Conservation (phyloP, 208 protist genomes). For the Leishmania tarentolae region DNA sequence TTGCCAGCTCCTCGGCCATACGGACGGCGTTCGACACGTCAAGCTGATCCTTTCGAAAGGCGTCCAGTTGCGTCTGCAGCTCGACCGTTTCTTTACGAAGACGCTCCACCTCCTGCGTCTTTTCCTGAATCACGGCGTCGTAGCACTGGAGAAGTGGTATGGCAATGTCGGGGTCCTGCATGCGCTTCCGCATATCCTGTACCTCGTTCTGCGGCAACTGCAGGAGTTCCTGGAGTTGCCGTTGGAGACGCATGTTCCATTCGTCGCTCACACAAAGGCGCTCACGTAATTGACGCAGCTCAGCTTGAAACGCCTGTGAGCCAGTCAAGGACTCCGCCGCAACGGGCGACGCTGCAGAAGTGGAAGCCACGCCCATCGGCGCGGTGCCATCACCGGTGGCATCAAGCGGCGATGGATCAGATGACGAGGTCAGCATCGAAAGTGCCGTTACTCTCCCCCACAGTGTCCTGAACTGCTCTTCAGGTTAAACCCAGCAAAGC, state of each 20-base stretch:
- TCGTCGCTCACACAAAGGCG: slow-evolving; percentile 75
- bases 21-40: slow-evolving; percentile 49
- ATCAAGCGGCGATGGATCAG: background rate
- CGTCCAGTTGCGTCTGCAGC: slow-evolving; percentile 32
- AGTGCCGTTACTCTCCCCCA: background rate
- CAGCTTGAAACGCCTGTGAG: slow-evolving; percentile 25
- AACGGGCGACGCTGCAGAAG: slow-evolving; percentile 5
- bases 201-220: slow-evolving; percentile 67
- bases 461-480: background rate
- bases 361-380: background rate
- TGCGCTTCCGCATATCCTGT: slow-evolving; percentile 59
- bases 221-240: slow-evolving; percentile 74
- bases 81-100: slow-evolving; percentile 37
- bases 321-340: background rate
- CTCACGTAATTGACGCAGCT: slow-evolving; percentile 56
- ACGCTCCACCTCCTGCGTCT: slow-evolving; percentile 50
- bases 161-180: slow-evolving; percentile 83
- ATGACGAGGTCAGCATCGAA: background rate
- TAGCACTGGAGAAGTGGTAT: slow-evolving; percentile 88
- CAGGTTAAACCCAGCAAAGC: background rate
- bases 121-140: slow-evolving; percentile 80
- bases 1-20: slow-evolving; percentile 59
- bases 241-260: slow-evolving; percentile 80
- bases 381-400: background rate
- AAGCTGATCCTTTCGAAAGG: slow-evolving; percentile 30